Evolutionary conservation across 1,139 yeast genomes (phyloP).

Genomic region (Saccharomyces pastorianus): DNA sequence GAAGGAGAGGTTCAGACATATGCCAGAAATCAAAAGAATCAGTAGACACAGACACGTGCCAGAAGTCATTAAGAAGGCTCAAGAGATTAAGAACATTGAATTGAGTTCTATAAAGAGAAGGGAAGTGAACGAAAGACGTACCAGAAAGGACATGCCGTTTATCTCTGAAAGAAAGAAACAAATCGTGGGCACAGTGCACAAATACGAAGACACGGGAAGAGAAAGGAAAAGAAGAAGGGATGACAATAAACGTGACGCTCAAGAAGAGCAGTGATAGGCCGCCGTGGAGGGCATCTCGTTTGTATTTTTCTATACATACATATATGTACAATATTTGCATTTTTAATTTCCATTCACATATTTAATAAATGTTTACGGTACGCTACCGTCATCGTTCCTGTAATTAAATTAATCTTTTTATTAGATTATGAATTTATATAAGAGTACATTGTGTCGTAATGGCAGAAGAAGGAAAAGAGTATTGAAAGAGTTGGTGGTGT

Average conservation of each 20-base stretch:
- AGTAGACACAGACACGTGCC: slow-evolving; percentile 91
- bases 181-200: slow-evolving; percentile 72
- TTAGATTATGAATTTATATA: not conserved
- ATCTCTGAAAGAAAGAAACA: slow-evolving; percentile 75
- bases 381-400: not conserved
- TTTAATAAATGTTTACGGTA: not conserved
- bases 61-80: slow-evolving; percentile 74
- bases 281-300: not conserved
- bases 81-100: slow-evolving; percentile 75
- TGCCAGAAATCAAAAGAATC: slow-evolving; percentile 93
- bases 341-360: not conserved
- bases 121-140: slow-evolving; percentile 74
- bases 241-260: not conserved
- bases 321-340: not conserved
- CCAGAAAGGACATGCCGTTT: slow-evolving; percentile 57
- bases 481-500: not conserved
- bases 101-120: slow-evolving; percentile 64
- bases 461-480: not conserved
- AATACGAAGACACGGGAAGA: slow-evolving; percentile 28
- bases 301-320: not conserved
- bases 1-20: slow-evolving; percentile 84
- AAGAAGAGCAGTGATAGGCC: not conserved
- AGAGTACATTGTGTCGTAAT: not conserved
- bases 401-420: not conserved
- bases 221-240: slow-evolving; percentile 8